Percentiles rank a stretch among this genome's conserved stretches.
These are phyloP conservation scores for Phlebiopsis gigantea DNA, from an alignment of 768 basidiomycete genomes.

Conservation along the genomic window DNA sequence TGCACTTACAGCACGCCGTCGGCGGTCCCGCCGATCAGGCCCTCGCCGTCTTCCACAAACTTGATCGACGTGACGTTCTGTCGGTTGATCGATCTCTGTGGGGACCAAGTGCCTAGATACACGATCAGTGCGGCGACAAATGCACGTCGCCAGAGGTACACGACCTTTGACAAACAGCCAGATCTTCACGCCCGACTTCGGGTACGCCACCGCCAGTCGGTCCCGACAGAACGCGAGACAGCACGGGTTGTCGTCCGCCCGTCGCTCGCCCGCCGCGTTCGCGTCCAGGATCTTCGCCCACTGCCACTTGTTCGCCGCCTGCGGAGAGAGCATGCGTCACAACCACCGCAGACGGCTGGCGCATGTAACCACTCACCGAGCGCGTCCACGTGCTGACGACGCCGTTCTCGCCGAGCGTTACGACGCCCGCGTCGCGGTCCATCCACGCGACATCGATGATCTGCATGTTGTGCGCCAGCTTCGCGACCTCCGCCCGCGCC, in stretches of 20 bases:
- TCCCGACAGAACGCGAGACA: conserved; percentile 54
- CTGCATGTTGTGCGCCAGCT: conserved; percentile 46
- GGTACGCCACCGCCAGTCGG: conserved; percentile 58
- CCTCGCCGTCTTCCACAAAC: conserved; percentile 59
- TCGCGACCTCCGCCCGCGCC: conserved; percentile 45
- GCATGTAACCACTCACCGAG: conserved; percentile 32
- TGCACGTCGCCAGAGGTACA: background rate
- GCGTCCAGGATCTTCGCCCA: conserved; percentile 52
- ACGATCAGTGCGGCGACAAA: background rate
- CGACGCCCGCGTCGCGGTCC: conserved; percentile 48
- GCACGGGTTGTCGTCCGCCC: conserved; percentile 31
- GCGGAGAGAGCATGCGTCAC: background rate
- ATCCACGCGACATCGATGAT: conserved; percentile 55
- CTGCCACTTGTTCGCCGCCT: conserved; percentile 50
- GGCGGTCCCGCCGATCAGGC: conserved; percentile 61
- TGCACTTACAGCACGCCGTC: conserved; percentile 60
- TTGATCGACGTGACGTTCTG: conserved; percentile 59
- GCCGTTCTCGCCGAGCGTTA: conserved; percentile 55
- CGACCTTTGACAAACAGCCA: conserved; percentile 61
- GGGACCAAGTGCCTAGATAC: conserved; percentile 54
- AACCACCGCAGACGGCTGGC: background rate
- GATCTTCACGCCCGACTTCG: conserved; percentile 54
- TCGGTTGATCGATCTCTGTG: conserved; percentile 57
- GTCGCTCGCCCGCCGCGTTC: conserved; percentile 30
- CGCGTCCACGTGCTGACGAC: conserved; percentile 55